Evolutionary conservation across 495 filamentous ascomycete species (phyloP).

Genomic region (Opeltia flavorubescens): DNA sequence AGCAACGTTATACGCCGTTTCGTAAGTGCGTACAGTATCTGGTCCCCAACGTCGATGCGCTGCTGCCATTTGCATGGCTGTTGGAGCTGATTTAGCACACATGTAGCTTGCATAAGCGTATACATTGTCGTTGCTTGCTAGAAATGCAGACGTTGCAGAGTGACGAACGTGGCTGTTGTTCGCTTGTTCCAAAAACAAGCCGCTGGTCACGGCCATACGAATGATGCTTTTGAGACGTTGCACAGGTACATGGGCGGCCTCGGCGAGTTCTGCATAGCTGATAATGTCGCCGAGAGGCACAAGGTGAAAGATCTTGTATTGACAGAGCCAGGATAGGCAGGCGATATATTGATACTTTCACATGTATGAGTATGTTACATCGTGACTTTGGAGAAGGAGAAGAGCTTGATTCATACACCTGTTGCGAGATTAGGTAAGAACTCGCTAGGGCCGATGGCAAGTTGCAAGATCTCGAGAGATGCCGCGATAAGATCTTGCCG

Average conservation of each 20-base stretch:
- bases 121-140: constrained; percentile 12
- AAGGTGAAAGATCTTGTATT: constrained; percentile 17
- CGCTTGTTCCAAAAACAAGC: constrained; percentile 16
- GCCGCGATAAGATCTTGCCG: constrained; percentile 5
- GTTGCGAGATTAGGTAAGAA: constrained; percentile 12
- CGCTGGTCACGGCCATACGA: constrained; percentile 25
- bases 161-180: constrained; percentile 13
- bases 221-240: constrained; percentile 16
- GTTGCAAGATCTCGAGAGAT: constrained; percentile 13
- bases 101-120: constrained; percentile 17
- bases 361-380: background rate
- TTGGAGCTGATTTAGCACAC: constrained; percentile 7
- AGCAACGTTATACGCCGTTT: constrained; percentile 22
- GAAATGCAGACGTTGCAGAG: constrained; percentile 16
- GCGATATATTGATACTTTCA: constrained; percentile 16
- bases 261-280: constrained; percentile 18
- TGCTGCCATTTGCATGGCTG: constrained; percentile 9
- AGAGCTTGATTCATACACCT: constrained; percentile 8
- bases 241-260: constrained; percentile 14
- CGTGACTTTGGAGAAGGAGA: background rate
- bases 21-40: constrained; percentile 3
- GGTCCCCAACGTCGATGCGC: constrained; percentile 20
- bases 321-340: constrained; percentile 16
- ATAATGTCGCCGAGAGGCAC: constrained; percentile 18
- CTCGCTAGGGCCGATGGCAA: constrained; percentile 16